These are phyloP conservation scores for Plasmodium fragile DNA, from an alignment of 169 alveolate genomes.

Conservation along the genomic window DNA sequence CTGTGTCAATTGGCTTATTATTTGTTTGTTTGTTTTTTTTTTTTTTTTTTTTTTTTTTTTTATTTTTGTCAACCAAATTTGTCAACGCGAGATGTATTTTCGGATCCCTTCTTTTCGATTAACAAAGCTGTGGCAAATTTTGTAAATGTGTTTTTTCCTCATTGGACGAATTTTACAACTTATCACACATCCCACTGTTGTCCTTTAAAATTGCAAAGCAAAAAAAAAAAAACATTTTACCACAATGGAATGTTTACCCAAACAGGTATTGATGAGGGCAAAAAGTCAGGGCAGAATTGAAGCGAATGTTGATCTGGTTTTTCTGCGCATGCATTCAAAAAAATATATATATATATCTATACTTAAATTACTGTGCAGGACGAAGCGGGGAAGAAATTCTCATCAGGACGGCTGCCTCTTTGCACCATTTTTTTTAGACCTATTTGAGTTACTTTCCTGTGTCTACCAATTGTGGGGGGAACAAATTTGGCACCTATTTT, in stretches of 20 bases:
- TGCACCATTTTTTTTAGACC: neutral
- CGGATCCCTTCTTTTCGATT: neutral
- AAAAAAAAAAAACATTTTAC: neutral
- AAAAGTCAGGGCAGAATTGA: neutral
- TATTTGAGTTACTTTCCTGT: neutral
- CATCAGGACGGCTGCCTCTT: constrained; percentile 2
- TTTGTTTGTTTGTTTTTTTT: neutral
- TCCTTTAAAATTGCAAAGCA: neutral
- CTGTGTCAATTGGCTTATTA: neutral
- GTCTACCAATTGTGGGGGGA: neutral
- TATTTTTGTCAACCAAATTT: neutral
- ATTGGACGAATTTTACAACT: neutral
- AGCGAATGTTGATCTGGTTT: neutral
- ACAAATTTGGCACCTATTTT: neutral
- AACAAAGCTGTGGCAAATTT: neutral
- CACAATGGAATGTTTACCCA: neutral
- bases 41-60: neutral
- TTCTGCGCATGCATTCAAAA: constrained; percentile 3
- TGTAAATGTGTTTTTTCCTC: neutral
- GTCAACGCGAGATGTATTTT: neutral
- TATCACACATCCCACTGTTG: neutral
- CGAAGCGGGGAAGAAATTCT: neutral
- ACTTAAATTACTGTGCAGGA: neutral
- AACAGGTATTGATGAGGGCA: neutral
- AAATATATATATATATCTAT: neutral